Percentiles rank a stretch among this genome's conserved stretches.
These are phyloP conservation scores for Candida corydali DNA, from an alignment of 805 yeast genomes.

Conservation along the genomic window DNA sequence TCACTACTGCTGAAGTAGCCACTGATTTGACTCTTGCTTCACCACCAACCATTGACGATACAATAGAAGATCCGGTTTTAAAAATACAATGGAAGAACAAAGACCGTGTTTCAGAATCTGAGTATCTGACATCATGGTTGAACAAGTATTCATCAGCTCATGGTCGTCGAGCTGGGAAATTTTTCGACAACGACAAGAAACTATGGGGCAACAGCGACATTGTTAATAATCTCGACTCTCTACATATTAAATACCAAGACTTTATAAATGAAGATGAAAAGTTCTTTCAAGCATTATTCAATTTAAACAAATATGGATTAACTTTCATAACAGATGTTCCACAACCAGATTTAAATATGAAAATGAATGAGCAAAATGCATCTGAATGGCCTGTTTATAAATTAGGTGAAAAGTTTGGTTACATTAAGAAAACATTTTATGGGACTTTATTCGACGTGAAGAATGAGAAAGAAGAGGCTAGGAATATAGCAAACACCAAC, in stretches of 20 bases:
- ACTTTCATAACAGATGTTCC: constrained; percentile 54
- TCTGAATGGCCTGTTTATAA: constrained; percentile 34
- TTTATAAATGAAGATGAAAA: constrained; percentile 30
- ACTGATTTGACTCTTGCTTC: constrained; percentile 30
- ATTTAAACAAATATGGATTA: constrained; percentile 54
- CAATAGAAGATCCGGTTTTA: constrained; percentile 22
- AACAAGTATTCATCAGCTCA: constrained; percentile 34
- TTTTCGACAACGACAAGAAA: constrained; percentile 26
- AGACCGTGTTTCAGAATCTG: constrained; percentile 21
- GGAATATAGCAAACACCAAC: constrained; percentile 67
- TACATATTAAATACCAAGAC: constrained; percentile 33
- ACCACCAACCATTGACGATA: constrained; percentile 27
- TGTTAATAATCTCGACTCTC: constrained; percentile 13
- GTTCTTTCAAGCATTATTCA: constrained; percentile 37
- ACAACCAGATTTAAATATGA: constrained; percentile 21
- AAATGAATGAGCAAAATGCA: constrained; percentile 40
- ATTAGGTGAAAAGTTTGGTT: constrained; percentile 54
- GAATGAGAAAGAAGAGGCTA: constrained; percentile 41
- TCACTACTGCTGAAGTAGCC: constrained; percentile 53
- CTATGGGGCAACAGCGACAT: constrained; percentile 38
- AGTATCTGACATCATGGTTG: constrained; percentile 46
- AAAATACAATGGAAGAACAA: constrained; percentile 37
- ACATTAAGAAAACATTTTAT: constrained; percentile 65
- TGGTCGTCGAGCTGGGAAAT: constrained; percentile 31
- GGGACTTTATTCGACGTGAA: constrained; percentile 70